Evolutionary conservation across 805 yeast genomes (phyloP), one percentile per base, ranked within the genome.

Genomic region (Wickerhamiella australiensis): DNA sequence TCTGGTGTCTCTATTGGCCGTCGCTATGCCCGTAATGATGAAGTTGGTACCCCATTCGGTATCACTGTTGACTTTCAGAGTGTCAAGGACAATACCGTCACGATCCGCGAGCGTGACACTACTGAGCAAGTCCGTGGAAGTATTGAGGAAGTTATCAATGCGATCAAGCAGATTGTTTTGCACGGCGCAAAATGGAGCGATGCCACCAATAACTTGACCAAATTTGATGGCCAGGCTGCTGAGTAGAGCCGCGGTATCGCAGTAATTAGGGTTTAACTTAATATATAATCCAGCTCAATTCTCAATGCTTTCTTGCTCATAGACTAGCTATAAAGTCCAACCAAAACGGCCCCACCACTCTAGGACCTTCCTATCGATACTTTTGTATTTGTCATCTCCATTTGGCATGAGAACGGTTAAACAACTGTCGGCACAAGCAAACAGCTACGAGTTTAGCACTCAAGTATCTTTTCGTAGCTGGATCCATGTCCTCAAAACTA

Each of bases 21-120:
- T 73, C 82, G 98, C 72, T 90, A 90, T 63, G 87, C 98, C 56
- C 85, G 98, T 73, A 90, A 90, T 68, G 98, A 90, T 69, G 98
- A 90, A 73, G 76, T 90, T 64, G 98, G 98, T 68, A 92, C 97
- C 49, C 98, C 98, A 59, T 92, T 92, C 65, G 98, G 98, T 67
- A 79, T 90, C 68, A 90, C 98, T 56, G 83, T 90, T 60, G 98
- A 90, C 68, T 90, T 92, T 67, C 96, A 90, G 56, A 81, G 95
- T 49, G 77, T 84, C 54, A 77, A 82, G 64, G 96, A 90, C 64
- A 77, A 78, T 46, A 80, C 96, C 12, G 84, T 90, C 57, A 90
- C 98, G 31, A 75, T 90, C 64, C 85, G 98, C 76, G 97, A 90
- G 70, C 85, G 98, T 74, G 98, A 90, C 68, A 76, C 94, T 50